Evolutionary conservation across 768 basidiomycete genomes (phyloP), one percentile per base, ranked within the genome.

Genomic region (Boletus pseudopeckii): DNA sequence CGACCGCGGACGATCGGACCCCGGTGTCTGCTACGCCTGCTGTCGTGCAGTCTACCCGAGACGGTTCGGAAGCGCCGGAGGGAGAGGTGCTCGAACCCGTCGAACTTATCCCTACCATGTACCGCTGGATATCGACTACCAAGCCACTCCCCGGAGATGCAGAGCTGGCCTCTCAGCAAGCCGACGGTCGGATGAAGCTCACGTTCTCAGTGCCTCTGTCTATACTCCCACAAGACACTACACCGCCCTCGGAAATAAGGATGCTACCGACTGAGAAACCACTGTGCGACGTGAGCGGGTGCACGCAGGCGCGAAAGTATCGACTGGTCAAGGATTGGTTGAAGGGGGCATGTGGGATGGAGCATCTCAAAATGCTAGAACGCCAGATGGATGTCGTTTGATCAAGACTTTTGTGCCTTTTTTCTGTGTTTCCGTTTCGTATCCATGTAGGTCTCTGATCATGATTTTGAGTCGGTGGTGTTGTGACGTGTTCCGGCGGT

Each of bases 111-210:
- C 77, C 89, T 2, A 80, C 77, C 5, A 84, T 81, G 81, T 88
- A 83, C 60, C 79, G 88, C 28, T 91, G 88, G 88, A 69, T 88
- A 1, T 88, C 86, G 5, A 83, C 81, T 2, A 71, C 79, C 20
- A 77, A 76, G 41, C 37, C 61, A 7, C 46, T 41, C 2, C 32
- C 51, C 2, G 50, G 53, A 10, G 48, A 59, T 5, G 32, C 50
- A n/a, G 53, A 43, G 1, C 52, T 56, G 9, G 38, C 42, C 11
- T 43, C 51, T 33, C 41, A 22, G 24, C 57, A 52, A 8, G n/a
- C 44, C 8, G 55, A 56, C 20, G 47, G 41, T 28, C 44, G 17
- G 33, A 77, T 85, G 78, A 64, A 56, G 26, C 66, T 86, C 43
- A 74, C 78, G 5, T 82, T 87, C 59, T 80, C 81, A 0, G 76